Evolutionary conservation across 768 basidiomycete genomes (phyloP).

Genomic region (Suillus subalutaceus): DNA sequence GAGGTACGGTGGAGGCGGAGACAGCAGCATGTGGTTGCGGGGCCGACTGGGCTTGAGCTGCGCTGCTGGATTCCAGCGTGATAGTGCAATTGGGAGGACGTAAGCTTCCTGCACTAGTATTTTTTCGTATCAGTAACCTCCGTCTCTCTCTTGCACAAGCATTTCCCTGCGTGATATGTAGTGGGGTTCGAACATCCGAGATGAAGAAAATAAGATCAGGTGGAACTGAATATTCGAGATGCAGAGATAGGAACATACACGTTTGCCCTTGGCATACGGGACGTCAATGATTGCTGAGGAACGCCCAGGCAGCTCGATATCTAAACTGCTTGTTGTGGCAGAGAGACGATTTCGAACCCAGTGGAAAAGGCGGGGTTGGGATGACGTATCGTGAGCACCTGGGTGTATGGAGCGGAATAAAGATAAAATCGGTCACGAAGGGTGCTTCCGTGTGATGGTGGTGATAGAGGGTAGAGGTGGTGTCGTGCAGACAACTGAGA

Average conservation of each 20-base stretch:
- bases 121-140: no score
- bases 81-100: no score
- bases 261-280: background rate
- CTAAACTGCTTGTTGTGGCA: background rate
- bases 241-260: background rate
- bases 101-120: no score
- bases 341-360: background rate
- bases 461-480: background rate
- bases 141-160: no score
- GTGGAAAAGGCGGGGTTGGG: background rate
- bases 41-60: background rate
- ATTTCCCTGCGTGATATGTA: no score
- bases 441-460: background rate
- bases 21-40: background rate
- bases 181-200: no score
- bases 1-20: background rate
- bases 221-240: background rate
- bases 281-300: background rate
- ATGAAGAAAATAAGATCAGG: background rate
- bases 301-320: background rate
- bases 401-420: background rate
- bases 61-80: no score
- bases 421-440: background rate
- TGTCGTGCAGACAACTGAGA: background rate
- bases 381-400: background rate